These are phyloP conservation scores for Auricularia cornea DNA, from an alignment of 768 basidiomycete genomes.

Conservation along the genomic window DNA sequence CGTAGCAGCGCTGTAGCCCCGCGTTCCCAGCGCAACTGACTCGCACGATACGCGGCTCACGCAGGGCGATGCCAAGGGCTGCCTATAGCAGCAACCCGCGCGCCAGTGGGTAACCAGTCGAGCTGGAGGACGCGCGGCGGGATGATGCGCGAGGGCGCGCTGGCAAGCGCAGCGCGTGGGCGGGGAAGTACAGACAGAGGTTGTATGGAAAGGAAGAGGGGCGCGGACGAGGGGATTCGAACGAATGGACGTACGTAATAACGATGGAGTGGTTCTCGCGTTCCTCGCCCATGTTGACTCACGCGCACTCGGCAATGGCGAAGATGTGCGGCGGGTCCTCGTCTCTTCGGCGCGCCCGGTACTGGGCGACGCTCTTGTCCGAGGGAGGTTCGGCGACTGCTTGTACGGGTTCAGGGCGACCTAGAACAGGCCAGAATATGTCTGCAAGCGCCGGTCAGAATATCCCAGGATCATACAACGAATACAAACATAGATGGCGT, in stretches of 20 bases:
- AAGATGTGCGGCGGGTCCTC: slow-evolving; percentile 93
- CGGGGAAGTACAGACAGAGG: too few species aligned
- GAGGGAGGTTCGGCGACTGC: slow-evolving; percentile 70
- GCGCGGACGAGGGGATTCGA: not conserved
- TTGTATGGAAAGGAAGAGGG: too few species aligned
- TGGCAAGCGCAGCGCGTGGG: too few species aligned
- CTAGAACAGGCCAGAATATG: slow-evolving; percentile 92
- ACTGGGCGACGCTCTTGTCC: slow-evolving; percentile 79
- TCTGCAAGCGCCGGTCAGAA: slow-evolving; percentile 35
- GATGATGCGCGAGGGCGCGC: too few species aligned
- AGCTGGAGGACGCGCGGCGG: too few species aligned
- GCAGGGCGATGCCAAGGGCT: too few species aligned
- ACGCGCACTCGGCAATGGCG: slow-evolving; percentile 93
- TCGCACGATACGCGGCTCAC: too few species aligned
- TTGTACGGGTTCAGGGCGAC: slow-evolving; percentile 99
- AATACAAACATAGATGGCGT: slow-evolving; percentile 78
- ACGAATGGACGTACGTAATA: slow-evolving; percentile 67
- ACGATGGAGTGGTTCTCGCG: slow-evolving; percentile 96
- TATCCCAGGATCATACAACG: not conserved
- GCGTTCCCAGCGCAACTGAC: too few species aligned
- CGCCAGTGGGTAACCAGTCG: too few species aligned
- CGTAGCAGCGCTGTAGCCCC: too few species aligned
- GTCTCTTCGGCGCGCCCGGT: slow-evolving; percentile 73
- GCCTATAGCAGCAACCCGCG: too few species aligned
- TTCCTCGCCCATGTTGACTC: slow-evolving; percentile 98